Conservation (phyloP, 805 yeast genomes). For the Teunomyces panamensis region DNA sequence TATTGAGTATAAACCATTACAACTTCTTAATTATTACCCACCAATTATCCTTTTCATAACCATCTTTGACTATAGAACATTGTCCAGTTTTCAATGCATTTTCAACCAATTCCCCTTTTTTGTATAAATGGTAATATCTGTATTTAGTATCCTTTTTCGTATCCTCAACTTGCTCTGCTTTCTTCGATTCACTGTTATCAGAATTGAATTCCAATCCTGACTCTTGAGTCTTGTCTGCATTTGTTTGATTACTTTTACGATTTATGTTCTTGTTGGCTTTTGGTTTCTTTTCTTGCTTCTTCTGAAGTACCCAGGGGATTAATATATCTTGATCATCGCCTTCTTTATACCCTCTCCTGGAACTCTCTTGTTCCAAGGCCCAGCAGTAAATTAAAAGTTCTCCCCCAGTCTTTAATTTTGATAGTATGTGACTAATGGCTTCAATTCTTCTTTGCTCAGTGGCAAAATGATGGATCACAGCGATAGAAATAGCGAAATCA, state of each 20-base stretch:
- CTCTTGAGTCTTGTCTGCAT: slow-evolving; percentile 2
- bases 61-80: slow-evolving; percentile 54
- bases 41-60: slow-evolving; percentile 96
- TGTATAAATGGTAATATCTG: slow-evolving; percentile 86
- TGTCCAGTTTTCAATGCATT: slow-evolving; percentile 76
- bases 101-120: slow-evolving; percentile 74
- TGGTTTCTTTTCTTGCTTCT: slow-evolving; percentile 38
- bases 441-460: slow-evolving; percentile 72
- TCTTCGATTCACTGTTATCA: neutral
- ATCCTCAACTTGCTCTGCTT: neutral
- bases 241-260: neutral
- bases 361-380: slow-evolving; percentile 90
- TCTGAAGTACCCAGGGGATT: slow-evolving; percentile 90
- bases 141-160: slow-evolving; percentile 51
- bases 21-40: slow-evolving; percentile 47
- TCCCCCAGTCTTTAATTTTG: slow-evolving; percentile 58
- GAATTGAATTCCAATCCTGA: neutral
- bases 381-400: slow-evolving; percentile 84
- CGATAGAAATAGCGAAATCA: slow-evolving; percentile 92
- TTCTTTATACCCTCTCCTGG: slow-evolving; percentile 86
- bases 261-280: slow-evolving; percentile 14
- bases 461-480: slow-evolving; percentile 95
- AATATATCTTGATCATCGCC: slow-evolving; percentile 92
- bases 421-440: slow-evolving; percentile 69
- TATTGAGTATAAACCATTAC: slow-evolving; percentile 1